Evolutionary conservation across 225 moss, liverwort and hornwort genomes (phyloP), one percentile per base, ranked within the genome.

Genomic region (Physcomitrellopsis africana): DNA sequence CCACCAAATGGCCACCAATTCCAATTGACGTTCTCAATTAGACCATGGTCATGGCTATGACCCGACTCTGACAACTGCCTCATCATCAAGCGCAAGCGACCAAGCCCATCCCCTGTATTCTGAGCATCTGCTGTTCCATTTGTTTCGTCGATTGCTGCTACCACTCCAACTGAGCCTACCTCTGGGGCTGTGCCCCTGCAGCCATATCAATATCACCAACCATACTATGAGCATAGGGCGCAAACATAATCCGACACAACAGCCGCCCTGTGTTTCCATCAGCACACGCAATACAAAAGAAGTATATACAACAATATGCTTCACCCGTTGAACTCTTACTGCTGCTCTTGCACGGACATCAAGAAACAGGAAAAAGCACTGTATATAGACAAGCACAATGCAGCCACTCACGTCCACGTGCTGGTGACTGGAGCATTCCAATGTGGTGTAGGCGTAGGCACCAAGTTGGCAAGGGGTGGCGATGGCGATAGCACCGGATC

Each of bases 1-100:
- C 59, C 68, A 18, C 87, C 85, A 79, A 90, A 87, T 16, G 85
- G 90, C 90, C 90, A 90, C 87, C 90, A 87, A 3, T 85, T 69
- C 87, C 85, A 87, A 12, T 76, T 73, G 63, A 66, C 73, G 6
- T 85, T 84, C 58, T 70, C 83, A 46, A 76, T 69, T 18, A 81
- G 79, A 19, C 77, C 79, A 72, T 80, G 87, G 54, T 75, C 80
- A 68, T 74, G 86, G 42, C 89, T 80, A 68, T 76, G 86, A 53
- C 89, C 80, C 59, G 82, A 65, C 72, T 85, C 87, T 51, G 90
- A 87, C n/a, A 90, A 72, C 17, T 87, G 90, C 42, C 83, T 81
- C 90, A 90, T 84, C 73, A 87, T 82, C 43, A 85, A 68, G 23
- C 86, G 90, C 83, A 90, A 77, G 8, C 87, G 85, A 61, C 83